A percentile compares a stretch with the other conserved stretches of the same genome.
Conservation (phyloP, 2,329 filamentous ascomycete species). For the Colletotrichum karsti region DNA sequence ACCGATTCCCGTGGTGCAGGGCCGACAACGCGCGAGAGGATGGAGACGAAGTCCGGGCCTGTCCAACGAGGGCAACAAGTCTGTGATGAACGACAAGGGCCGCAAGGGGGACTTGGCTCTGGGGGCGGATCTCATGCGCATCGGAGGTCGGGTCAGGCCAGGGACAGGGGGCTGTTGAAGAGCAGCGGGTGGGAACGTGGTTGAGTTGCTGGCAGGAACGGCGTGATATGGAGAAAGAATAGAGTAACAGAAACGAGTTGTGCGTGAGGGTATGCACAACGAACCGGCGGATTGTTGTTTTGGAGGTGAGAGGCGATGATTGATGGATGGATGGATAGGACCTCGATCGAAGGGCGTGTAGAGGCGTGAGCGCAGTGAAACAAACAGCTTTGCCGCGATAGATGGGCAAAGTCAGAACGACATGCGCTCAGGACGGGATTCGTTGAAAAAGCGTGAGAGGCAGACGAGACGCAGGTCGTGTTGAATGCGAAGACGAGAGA, state of each 20-base stretch:
- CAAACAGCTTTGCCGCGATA: neutral
- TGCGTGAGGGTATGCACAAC: neutral
- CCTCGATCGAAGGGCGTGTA: slow-evolving; percentile 2
- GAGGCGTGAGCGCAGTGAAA: slow-evolving; percentile 15
- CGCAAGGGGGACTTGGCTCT: slow-evolving; percentile 25
- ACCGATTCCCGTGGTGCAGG: slow-evolving; percentile 14
- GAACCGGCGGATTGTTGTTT: neutral
- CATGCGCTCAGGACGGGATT: neutral
- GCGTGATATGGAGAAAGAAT: slow-evolving; percentile 25
- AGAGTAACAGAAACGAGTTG: slow-evolving; percentile 22
- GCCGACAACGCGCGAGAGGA: slow-evolving; percentile 20
- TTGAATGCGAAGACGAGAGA: neutral
- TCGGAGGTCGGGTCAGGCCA: slow-evolving; percentile 26
- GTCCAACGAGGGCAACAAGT: slow-evolving; percentile 20
- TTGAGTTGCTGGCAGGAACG: slow-evolving; percentile 14
- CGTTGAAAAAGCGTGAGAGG: neutral
- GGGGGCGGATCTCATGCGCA: slow-evolving; percentile 28
- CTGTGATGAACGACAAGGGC: slow-evolving; percentile 11
- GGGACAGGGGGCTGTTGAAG: slow-evolving; percentile 19
- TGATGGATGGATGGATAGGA: slow-evolving; percentile 1
- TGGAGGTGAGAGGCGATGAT: neutral
- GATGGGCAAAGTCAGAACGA: neutral
- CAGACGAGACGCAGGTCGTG: neutral
- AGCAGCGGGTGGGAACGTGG: slow-evolving; percentile 21
- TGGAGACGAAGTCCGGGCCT: slow-evolving; percentile 19